A percentile compares a stretch with the other conserved stretches of the same genome.
These are phyloP conservation scores for Lodderomyces orthopsilosis DNA, from an alignment of 1,139 yeast genomes.

Conservation along the genomic window DNA sequence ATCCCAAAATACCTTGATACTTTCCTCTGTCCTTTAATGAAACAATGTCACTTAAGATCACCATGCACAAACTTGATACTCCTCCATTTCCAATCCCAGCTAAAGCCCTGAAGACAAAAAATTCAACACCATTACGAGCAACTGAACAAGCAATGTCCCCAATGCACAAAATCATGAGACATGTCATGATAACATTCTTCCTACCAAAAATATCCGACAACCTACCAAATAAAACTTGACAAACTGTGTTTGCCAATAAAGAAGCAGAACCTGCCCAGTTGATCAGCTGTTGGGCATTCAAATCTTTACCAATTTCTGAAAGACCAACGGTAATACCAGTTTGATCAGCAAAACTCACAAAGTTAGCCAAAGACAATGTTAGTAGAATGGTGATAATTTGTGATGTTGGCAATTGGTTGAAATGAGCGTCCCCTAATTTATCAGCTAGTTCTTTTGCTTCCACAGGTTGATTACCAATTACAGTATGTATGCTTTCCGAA, in stretches of 20 bases:
- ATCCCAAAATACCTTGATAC: conserved; percentile 48
- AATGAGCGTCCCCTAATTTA: conserved; percentile 38
- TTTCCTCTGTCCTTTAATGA: conserved; percentile 44
- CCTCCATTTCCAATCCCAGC: conserved; percentile 50
- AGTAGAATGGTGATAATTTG: conserved; percentile 28
- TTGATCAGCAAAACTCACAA: conserved; percentile 40
- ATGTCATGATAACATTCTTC: conserved; percentile 32
- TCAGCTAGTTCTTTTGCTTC: conserved; percentile 21
- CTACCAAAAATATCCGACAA: conserved; percentile 46
- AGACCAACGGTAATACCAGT: conserved; percentile 42
- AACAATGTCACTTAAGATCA: conserved; percentile 42
- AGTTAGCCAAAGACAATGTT: conserved; percentile 24
- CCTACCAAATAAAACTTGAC: conserved; percentile 45
- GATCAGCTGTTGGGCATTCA: conserved; percentile 35
- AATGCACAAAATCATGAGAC: conserved; percentile 29
- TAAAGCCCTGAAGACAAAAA: conserved; percentile 42
- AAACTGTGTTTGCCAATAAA: conserved; percentile 43
- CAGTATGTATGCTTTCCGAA: conserved; percentile 9
- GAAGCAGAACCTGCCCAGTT: conserved; percentile 55
- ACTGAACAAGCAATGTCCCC: conserved; percentile 45
- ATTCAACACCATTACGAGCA: conserved; percentile 37
- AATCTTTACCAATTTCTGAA: conserved; percentile 33
- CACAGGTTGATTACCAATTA: conserved; percentile 7
- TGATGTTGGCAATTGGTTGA: conserved; percentile 31
- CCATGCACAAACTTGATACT: conserved; percentile 40